Conservation (phyloP, 805 yeast genomes). For the Saturnispora serradocipensis region DNA sequence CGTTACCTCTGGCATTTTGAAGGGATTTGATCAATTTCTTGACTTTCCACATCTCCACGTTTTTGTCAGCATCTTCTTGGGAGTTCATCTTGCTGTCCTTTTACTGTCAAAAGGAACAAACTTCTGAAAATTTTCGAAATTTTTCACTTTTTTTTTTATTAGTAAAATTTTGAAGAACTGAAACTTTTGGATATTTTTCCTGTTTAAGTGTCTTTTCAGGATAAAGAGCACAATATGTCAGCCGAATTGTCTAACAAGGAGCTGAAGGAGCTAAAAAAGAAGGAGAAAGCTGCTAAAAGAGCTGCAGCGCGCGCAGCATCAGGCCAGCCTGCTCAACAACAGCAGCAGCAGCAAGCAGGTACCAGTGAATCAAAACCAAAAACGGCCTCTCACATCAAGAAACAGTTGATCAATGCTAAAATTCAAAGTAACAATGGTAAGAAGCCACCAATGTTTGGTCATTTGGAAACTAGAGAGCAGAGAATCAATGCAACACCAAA, state of each 20-base stretch:
- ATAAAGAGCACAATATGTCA: background rate
- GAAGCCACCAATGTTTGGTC: slow-evolving; percentile 64
- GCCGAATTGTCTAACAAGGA: slow-evolving; percentile 8
- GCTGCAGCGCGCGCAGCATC: background rate
- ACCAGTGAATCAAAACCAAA: slow-evolving; percentile 19
- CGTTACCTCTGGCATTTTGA: slow-evolving; percentile 93
- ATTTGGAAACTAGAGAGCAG: slow-evolving; percentile 72
- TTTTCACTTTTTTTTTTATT: background rate
- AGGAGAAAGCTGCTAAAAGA: slow-evolving; percentile 5
- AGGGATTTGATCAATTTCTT: slow-evolving; percentile 85
- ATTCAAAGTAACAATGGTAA: slow-evolving; percentile 35
- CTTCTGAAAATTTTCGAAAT: slow-evolving; percentile 35
- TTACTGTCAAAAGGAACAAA: slow-evolving; percentile 52
- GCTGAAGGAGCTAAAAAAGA: slow-evolving; percentile 9
- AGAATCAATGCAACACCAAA: slow-evolving; percentile 50
- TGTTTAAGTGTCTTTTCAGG: background rate
- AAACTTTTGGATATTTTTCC: background rate
- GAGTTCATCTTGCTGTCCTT: slow-evolving; percentile 24
- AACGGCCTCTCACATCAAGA: slow-evolving; percentile 43
- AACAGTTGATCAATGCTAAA: slow-evolving; percentile 44
- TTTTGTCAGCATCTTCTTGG: slow-evolving; percentile 87
- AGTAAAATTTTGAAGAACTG: background rate
- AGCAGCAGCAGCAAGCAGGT: slow-evolving; percentile 1
- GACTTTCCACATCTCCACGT: slow-evolving; percentile 98
- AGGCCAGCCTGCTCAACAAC: background rate